These are phyloP conservation scores for Eutypa lata DNA, from an alignment of 2,329 filamentous ascomycete species.

Conservation along the genomic window DNA sequence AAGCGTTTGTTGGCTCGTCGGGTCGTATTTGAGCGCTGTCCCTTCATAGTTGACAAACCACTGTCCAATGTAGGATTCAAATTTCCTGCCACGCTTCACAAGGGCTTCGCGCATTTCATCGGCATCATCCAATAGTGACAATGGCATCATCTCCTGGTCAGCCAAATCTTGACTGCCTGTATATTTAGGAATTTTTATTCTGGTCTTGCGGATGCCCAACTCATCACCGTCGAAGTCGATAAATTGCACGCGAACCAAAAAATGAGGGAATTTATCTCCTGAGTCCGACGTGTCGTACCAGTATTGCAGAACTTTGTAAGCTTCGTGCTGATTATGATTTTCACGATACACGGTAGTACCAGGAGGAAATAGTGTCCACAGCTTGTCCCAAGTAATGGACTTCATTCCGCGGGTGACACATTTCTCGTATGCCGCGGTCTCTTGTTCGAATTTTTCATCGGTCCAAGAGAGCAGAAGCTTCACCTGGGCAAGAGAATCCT, in stretches of 20 bases:
- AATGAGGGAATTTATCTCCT: slow-evolving; percentile 17
- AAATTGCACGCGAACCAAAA: slow-evolving; percentile 20
- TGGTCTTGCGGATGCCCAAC: slow-evolving; percentile 22
- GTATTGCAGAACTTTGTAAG: slow-evolving; percentile 24
- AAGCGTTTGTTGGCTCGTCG: slow-evolving; percentile 6
- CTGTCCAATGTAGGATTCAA: slow-evolving; percentile 26
- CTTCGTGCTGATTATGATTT: slow-evolving; percentile 21
- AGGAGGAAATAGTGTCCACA: no score
- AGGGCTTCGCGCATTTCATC: slow-evolving; percentile 16
- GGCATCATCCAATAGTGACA: slow-evolving; percentile 21
- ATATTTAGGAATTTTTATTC: slow-evolving; percentile 24
- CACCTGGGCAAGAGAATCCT: no score
- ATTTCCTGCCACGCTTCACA: slow-evolving; percentile 26
- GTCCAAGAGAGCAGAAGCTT: no score
- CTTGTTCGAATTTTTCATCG: no score
- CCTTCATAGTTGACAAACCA: slow-evolving; percentile 31
- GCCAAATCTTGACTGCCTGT: slow-evolving; percentile 24
- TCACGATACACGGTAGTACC: slow-evolving; percentile 21
- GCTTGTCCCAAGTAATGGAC: no score
- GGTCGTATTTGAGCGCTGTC: slow-evolving; percentile 11
- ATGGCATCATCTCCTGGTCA: slow-evolving; percentile 26
- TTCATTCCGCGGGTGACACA: no score
- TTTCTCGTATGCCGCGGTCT: no score
- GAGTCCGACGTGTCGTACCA: slow-evolving; percentile 25
- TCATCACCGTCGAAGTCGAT: slow-evolving; percentile 31